Evolutionary conservation across 1,284 basidiomycete genomes (phyloP), one percentile per base, ranked within the genome.

Genomic region (Bjerkandera adusta): DNA sequence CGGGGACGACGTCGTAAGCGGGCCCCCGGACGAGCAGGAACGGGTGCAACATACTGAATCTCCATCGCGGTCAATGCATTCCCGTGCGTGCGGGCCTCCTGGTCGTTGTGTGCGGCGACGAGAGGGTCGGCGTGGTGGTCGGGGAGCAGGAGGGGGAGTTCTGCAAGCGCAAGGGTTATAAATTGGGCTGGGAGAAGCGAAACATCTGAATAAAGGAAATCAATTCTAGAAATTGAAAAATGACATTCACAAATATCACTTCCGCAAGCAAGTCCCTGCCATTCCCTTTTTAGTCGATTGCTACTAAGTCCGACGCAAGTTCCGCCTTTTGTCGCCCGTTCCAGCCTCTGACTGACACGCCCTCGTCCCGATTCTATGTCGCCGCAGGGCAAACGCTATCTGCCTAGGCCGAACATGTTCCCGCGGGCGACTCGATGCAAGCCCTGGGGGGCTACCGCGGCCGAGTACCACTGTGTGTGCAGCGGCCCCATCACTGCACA

Each of bases 121-220:
- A 43, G 40, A 16, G 32, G 15, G 20, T 41, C 40, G 45, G 36
- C 37, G 41, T 26, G 43, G 51, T 36, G 43, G 48, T 52, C 47
- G 53, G 57, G 48, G 44, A 43, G 42, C 37, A 53, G 44, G 48
- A 55, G 49, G 52, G 54, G 53, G 49, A 24, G 20, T 10, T 41
- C 5, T 8, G 15, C 15, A 29, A 20, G 21, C 57, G 54, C 57
- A 61, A 55, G 58, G 50, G 55, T 58, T 61, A 62, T 62, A 61
- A 63, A 59, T 61, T 53, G 56, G 58, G 47, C 38, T 52, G 50
- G 55, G 53, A 61, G 63, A 65, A 63, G 63, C 57, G 61, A 60
- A 62, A 65, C 61, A 65, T 63, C 53, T 62, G 55, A 63, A 63
- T 65, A 51, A 41, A 55, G 51, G 59, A 59, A 55, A 56, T 57